These are phyloP conservation scores for Amylostereum areolatum DNA, from an alignment of 1,284 basidiomycete species.

Conservation along the genomic window DNA sequence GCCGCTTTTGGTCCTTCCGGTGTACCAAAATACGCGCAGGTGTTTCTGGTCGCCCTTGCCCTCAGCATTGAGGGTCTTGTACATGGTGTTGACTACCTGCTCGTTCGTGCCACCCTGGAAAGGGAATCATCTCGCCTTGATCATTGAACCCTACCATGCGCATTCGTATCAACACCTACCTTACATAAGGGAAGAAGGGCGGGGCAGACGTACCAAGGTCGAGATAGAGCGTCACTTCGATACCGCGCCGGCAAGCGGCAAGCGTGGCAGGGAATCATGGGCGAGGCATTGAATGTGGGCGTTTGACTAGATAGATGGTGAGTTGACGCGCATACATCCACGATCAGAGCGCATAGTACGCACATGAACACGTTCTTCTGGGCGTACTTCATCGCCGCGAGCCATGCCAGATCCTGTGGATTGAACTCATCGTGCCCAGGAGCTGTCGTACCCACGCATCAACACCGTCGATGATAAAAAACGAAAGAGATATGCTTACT, in stretches of 20 bases:
- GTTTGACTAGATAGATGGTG: conserved; percentile 41
- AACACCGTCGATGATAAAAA: background rate
- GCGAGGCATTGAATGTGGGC: conserved; percentile 71
- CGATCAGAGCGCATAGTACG: conserved; percentile 13
- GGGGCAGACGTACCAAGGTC: conserved; percentile 39
- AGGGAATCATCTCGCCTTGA: conserved; percentile 63
- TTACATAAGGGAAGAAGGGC: background rate
- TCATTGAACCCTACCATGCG: conserved; percentile 50
- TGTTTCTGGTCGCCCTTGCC: conserved; percentile 37
- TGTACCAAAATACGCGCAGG: conserved; percentile 67
- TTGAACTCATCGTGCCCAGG: conserved; percentile 40
- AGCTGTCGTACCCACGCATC: conserved; percentile 11
- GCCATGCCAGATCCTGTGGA: conserved; percentile 75
- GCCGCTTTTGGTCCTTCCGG: conserved; percentile 64
- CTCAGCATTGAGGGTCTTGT: conserved; percentile 43
- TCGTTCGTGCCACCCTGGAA: conserved; percentile 81
- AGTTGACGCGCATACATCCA: background rate
- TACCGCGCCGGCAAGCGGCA: conserved; percentile 61
- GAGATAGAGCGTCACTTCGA: conserved; percentile 59
- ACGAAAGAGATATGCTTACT: background rate
- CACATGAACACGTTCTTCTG: conserved; percentile 66
- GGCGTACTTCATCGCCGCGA: conserved; percentile 67
- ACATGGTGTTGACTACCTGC: conserved; percentile 65
- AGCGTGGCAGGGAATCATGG: conserved; percentile 64
- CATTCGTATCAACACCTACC: background rate